phyloP scores from a whole-genome alignment of 768 basidiomycete species.

The Lactifluus echinatus region DNA sequence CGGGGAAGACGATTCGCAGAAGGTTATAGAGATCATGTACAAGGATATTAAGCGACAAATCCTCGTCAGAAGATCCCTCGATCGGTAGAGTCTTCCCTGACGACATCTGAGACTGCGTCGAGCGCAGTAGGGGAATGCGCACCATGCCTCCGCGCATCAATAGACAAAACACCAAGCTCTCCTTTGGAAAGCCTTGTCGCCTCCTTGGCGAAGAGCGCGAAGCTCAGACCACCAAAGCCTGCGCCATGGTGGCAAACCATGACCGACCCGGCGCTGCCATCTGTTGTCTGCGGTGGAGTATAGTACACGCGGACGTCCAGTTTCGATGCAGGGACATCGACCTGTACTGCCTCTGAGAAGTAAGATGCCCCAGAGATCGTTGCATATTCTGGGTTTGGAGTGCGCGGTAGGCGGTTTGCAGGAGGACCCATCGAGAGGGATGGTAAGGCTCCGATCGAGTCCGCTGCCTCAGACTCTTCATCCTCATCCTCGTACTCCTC shows the following conservation, averaged over 20 bases:
- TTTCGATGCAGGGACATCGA: slow-evolving; percentile 50
- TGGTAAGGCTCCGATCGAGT: slow-evolving; percentile 54
- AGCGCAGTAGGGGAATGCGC: slow-evolving; percentile 22
- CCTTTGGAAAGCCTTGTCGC: slow-evolving; percentile 49
- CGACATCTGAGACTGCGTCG: slow-evolving; percentile 9
- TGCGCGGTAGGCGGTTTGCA: slow-evolving; percentile 37
- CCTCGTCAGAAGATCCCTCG: slow-evolving; percentile 34
- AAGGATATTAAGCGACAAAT: slow-evolving; percentile 67
- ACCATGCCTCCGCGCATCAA: slow-evolving; percentile 90
- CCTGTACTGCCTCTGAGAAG: slow-evolving; percentile 75
- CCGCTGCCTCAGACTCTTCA: slow-evolving; percentile 47
- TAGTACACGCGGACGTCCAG: slow-evolving; percentile 80
- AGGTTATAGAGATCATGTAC: slow-evolving; percentile 67
- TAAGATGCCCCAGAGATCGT: slow-evolving; percentile 73
- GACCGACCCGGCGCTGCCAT: slow-evolving; percentile 45
- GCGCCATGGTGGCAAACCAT: slow-evolving; percentile 95
- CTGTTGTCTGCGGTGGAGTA: slow-evolving; percentile 50
- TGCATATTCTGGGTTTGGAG: slow-evolving; percentile 52
- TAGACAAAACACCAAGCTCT: slow-evolving; percentile 71
- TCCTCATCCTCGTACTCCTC: slow-evolving; percentile 40
- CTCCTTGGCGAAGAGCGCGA: slow-evolving; percentile 86
- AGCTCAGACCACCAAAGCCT: slow-evolving; percentile 83
- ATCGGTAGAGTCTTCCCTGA: slow-evolving; percentile 58
- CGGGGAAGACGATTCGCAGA: slow-evolving; percentile 60
- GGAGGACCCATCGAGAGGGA: slow-evolving; percentile 54